A percentile compares a stretch with the other conserved stretches of the same genome.
phyloP scores from a whole-genome alignment of 2,329 filamentous ascomycete species.

The Exophiala bonariae region DNA sequence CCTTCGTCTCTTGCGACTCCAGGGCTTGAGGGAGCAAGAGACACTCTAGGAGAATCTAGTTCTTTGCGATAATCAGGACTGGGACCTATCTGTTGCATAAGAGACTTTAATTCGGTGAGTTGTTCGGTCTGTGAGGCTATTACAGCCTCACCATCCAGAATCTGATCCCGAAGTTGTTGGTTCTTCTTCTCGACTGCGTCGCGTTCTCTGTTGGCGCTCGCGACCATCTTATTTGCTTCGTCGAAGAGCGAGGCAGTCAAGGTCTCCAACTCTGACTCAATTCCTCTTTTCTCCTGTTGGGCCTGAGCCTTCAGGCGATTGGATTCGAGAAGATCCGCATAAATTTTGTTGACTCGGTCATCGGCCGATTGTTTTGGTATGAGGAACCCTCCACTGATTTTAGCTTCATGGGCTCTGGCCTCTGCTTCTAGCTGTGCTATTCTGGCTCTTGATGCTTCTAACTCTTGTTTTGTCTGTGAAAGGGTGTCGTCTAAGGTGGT shows the following conservation, averaged over 20 bases:
- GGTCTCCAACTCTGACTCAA: slow-evolving; percentile 88
- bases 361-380: slow-evolving; percentile 75
- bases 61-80: slow-evolving; percentile 62
- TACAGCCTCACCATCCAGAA: slow-evolving; percentile 82
- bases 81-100: slow-evolving; percentile 79
- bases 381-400: slow-evolving; percentile 72
- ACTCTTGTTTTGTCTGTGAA: slow-evolving; percentile 76
- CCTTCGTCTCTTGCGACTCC: slow-evolving; percentile 58
- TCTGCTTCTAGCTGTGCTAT: slow-evolving; percentile 69
- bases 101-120: slow-evolving; percentile 81
- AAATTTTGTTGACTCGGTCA: slow-evolving; percentile 63
- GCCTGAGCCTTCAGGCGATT: slow-evolving; percentile 62
- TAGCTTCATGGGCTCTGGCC: slow-evolving; percentile 67
- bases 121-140: slow-evolving; percentile 92
- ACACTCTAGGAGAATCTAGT: slow-evolving; percentile 68
- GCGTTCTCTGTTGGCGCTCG: slow-evolving; percentile 79
- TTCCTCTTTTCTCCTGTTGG: slow-evolving; percentile 80
- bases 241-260: slow-evolving; percentile 93
- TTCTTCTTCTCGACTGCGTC: slow-evolving; percentile 80
- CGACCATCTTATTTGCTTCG: slow-evolving; percentile 98
- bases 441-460: slow-evolving; percentile 69
- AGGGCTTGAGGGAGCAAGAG: slow-evolving; percentile 76
- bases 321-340: slow-evolving; percentile 64
- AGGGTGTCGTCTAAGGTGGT: slow-evolving; percentile 87
- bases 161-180: slow-evolving; percentile 80